phyloP scores from a whole-genome alignment of 768 basidiomycete genomes.

The Chalciporus chontae region DNA sequence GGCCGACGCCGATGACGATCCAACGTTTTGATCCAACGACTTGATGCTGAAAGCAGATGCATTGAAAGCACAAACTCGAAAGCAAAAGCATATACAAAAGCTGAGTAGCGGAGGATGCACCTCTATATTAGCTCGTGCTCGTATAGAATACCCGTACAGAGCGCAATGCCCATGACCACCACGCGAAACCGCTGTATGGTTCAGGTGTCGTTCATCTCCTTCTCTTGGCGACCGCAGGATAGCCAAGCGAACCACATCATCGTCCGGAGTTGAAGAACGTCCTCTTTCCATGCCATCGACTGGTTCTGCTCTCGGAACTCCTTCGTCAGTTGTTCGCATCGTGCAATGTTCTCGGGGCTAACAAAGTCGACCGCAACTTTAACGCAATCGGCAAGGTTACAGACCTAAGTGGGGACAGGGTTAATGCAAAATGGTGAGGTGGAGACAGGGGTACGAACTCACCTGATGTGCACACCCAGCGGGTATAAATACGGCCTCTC shows the following conservation, averaged over 20 bases:
- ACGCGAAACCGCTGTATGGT: not conserved
- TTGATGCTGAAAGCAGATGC: too few species aligned
- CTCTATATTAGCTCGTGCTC: slow-evolving; percentile 23
- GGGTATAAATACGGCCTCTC: slow-evolving; percentile 93
- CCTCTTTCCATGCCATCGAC: slow-evolving; percentile 88
- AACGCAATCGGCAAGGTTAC: slow-evolving; percentile 91
- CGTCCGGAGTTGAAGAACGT: slow-evolving; percentile 84
- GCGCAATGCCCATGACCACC: slow-evolving; percentile 1
- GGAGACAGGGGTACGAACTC: slow-evolving; percentile 16
- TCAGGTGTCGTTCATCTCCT: slow-evolving; percentile 33
- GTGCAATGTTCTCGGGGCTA: slow-evolving; percentile 84
- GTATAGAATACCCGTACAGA: slow-evolving; percentile 30
- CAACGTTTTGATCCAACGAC: too few species aligned
- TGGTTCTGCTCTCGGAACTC: slow-evolving; percentile 92
- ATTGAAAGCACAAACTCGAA: too few species aligned
- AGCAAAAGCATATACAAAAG: slow-evolving; percentile 25
- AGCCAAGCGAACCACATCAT: slow-evolving; percentile 97
- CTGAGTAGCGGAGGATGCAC: slow-evolving; percentile 22
- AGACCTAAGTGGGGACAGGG: slow-evolving; percentile 51
- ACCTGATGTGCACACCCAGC: slow-evolving; percentile 93
- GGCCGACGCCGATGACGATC: too few species aligned
- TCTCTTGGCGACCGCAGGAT: slow-evolving; percentile 55
- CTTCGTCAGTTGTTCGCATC: slow-evolving; percentile 80
- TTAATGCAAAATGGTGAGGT: not conserved
- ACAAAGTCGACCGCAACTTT: slow-evolving; percentile 96